phyloP scores from a whole-genome alignment of 2,329 filamentous ascomycete genomes.

The Diaporthe sp. region DNA sequence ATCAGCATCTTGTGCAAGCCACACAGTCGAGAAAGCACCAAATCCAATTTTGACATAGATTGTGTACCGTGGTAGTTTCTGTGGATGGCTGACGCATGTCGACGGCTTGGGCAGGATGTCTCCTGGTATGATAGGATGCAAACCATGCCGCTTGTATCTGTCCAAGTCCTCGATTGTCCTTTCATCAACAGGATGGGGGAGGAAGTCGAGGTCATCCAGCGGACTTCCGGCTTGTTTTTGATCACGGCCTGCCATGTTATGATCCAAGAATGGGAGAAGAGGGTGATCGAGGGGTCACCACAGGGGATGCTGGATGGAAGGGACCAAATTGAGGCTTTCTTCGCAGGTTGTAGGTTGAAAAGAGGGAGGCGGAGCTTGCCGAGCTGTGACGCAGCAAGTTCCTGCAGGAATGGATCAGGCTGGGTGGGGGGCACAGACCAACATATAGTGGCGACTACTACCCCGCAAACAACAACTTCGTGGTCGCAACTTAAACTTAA shows the following conservation, averaged over 20 bases:
- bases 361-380: background rate
- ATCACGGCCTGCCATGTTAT: background rate
- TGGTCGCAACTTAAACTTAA: too few relatives aligned
- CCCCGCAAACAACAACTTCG: too few relatives aligned
- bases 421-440: too few relatives aligned
- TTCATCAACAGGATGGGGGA: background rate
- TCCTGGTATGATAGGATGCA: slow-evolving; percentile 4
- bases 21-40: slow-evolving; percentile 17
- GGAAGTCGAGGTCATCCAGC: background rate
- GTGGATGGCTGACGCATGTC: slow-evolving; percentile 9
- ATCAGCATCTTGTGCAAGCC: slow-evolving; percentile 1
- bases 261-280: background rate
- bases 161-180: background rate
- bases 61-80: background rate
- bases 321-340: background rate
- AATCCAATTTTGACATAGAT: slow-evolving; percentile 17
- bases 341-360: background rate
- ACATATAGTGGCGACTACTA: too few relatives aligned
- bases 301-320: background rate
- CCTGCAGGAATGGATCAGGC: too few relatives aligned
- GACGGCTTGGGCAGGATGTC: background rate
- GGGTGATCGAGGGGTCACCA: background rate
- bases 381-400: background rate
- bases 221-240: background rate
- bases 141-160: background rate